phyloP scores from a whole-genome alignment of 2,329 filamentous ascomycete genomes.

The Botrytis paeoniae region DNA sequence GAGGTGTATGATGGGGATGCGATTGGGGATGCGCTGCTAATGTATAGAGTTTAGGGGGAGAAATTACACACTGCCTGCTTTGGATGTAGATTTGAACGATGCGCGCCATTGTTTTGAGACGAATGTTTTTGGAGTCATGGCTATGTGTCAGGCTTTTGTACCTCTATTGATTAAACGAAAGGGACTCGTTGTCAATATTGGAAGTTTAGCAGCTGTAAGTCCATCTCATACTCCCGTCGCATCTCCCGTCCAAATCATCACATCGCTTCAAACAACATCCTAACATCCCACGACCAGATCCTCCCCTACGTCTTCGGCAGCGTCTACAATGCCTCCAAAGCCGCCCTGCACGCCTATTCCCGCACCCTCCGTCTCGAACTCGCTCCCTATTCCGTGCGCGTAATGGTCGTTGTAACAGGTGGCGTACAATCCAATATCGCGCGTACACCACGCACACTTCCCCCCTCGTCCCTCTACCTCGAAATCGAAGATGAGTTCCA shows the following conservation, averaged over 20 bases:
- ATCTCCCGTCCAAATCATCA: background rate
- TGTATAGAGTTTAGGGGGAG: constrained; percentile 23
- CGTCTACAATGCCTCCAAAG: constrained; percentile 92
- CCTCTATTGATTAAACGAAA: constrained; percentile 37
- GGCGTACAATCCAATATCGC: constrained; percentile 30
- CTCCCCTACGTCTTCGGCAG: constrained; percentile 80
- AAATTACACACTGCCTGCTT: constrained; percentile 30
- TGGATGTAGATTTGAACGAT: constrained; percentile 38
- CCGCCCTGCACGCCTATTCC: constrained; percentile 49
- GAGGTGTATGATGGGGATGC: background rate
- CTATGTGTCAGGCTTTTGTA: constrained; percentile 45
- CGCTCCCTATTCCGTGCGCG: constrained; percentile 32
- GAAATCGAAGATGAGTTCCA: constrained; percentile 27
- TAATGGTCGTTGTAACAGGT: constrained; percentile 32
- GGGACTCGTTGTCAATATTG: constrained; percentile 33
- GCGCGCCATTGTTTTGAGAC: constrained; percentile 38
- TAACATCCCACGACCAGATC: constrained; percentile 45
- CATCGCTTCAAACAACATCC: background rate
- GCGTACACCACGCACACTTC: constrained; percentile 22
- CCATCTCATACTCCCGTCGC: background rate
- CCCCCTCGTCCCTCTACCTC: constrained; percentile 27
- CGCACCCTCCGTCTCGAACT: constrained; percentile 34
- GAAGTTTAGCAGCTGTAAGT: constrained; percentile 40
- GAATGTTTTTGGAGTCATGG: constrained; percentile 43
- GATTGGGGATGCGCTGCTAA: background rate